phyloP scores from a whole-genome alignment of 768 basidiomycete genomes.

The Vararia minispora region DNA sequence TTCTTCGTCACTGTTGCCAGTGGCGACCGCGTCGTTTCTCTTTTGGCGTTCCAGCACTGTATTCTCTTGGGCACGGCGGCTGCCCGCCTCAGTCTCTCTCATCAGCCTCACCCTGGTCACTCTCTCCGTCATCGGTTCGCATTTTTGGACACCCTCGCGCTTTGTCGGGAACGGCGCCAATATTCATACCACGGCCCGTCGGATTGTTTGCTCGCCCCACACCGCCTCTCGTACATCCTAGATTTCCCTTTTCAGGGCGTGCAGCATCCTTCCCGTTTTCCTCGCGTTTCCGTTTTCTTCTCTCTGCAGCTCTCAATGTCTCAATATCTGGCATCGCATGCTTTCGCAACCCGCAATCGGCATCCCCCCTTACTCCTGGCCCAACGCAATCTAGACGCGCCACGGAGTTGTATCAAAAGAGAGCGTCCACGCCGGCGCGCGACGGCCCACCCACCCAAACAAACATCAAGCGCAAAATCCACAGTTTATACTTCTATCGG shows the following conservation, averaged over 20 bases:
- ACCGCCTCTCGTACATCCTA: conserved; percentile 11
- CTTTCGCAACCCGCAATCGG: conserved; percentile 23
- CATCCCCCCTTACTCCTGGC: conserved; percentile 21
- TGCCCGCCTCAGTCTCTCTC: conserved; percentile 17
- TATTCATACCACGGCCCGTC: conserved; percentile 38
- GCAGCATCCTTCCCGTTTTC: conserved; percentile 4
- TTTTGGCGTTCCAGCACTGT: conserved; percentile 12
- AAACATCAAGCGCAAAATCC: conserved; percentile 18
- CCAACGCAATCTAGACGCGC: conserved; percentile 18
- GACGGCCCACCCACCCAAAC: conserved; percentile 8
- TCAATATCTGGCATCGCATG: conserved; percentile 12
- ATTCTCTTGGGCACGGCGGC: conserved; percentile 22
- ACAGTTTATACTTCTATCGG: conserved; percentile 10
- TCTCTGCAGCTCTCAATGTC: conserved; percentile 11
- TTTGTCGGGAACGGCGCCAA: conserved; percentile 21
- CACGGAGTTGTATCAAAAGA: conserved; percentile 28
- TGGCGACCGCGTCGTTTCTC: conserved; percentile 2
- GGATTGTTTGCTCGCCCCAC: conserved; percentile 12
- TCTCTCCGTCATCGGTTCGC: conserved; percentile 20
- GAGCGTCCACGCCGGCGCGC: conserved; percentile 25
- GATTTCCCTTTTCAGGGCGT: conserved; percentile 6
- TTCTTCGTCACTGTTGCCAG: conserved; percentile 2
- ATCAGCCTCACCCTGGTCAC: conserved; percentile 18
- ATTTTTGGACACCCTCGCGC: conserved; percentile 12
- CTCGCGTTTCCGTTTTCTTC: conserved; percentile 3